Conservation (phyloP, 2,329 filamentous ascomycete species). For the Thielaviopsis cerberus region DNA sequence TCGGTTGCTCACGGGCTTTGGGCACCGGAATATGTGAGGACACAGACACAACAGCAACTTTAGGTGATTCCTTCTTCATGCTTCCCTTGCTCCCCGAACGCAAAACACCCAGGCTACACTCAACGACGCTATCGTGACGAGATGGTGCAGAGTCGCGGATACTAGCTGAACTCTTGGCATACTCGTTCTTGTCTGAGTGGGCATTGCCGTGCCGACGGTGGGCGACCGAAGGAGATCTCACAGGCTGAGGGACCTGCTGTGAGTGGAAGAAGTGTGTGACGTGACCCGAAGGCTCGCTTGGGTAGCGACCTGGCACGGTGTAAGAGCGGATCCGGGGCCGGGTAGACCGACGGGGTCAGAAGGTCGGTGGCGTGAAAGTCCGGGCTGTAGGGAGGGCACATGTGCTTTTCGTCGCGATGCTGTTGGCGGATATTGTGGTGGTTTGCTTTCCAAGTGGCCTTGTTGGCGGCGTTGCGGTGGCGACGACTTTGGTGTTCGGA, state of each 20-base stretch:
- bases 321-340: not conserved
- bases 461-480: not conserved
- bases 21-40: not conserved
- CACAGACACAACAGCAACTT: not conserved
- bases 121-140: constrained; percentile 12
- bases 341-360: not conserved
- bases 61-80: constrained; percentile 1
- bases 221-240: not conserved
- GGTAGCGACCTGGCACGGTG: constrained; percentile 7
- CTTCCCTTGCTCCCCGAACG: constrained; percentile 7
- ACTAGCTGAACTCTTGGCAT: not conserved
- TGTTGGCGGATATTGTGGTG: not conserved
- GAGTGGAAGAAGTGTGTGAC: constrained; percentile 5
- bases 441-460: not conserved
- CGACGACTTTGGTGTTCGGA: not conserved
- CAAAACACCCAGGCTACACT: constrained; percentile 4
- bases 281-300: constrained; percentile 10
- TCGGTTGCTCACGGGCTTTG: not conserved
- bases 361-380: constrained; percentile 12
- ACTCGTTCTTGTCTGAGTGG: not conserved
- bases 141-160: constrained; percentile 4
- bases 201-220: not conserved
- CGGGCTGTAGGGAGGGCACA: constrained; percentile 11
- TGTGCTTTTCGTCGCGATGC: not conserved
- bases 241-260: constrained; percentile 11